A percentile compares a stretch with the other conserved stretches of the same genome.
phyloP scores from a whole-genome alignment of 2,329 filamentous ascomycete species.

The Apiospora aurea region DNA sequence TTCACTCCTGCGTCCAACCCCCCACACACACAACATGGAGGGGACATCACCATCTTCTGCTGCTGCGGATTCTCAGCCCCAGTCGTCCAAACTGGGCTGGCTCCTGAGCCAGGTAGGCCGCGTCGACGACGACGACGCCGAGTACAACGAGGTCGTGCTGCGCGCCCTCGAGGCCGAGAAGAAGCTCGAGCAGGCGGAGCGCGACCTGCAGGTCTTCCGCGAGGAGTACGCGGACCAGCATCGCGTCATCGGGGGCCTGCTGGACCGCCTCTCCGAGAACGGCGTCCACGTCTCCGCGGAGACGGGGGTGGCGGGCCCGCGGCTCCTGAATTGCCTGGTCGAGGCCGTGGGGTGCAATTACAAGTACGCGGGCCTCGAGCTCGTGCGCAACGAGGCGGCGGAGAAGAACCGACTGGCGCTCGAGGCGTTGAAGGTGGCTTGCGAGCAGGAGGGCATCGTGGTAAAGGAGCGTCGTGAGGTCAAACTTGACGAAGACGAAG shows the following conservation, averaged over 20 bases:
- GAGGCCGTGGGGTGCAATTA: neutral
- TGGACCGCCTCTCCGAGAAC: neutral
- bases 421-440: neutral
- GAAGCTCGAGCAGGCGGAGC: neutral
- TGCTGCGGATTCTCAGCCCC: neutral
- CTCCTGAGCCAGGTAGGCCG: neutral
- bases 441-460: neutral
- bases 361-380: neutral
- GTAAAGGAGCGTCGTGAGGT: neutral
- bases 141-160: neutral
- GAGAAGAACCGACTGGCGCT: neutral
- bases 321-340: neutral
- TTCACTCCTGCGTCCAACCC: too few relatives aligned
- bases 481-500: neutral
- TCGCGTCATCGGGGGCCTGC: neutral
- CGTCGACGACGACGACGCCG: neutral
- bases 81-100: neutral
- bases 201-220: neutral
- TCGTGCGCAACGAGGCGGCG: neutral
- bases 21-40: neutral
- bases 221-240: neutral
- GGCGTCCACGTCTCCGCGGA: neutral
- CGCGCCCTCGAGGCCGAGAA: neutral
- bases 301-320: too few relatives aligned
- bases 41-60: neutral